Conservation (phyloP, 2,329 filamentous ascomycete species). For the Fusarium sp. region DNA sequence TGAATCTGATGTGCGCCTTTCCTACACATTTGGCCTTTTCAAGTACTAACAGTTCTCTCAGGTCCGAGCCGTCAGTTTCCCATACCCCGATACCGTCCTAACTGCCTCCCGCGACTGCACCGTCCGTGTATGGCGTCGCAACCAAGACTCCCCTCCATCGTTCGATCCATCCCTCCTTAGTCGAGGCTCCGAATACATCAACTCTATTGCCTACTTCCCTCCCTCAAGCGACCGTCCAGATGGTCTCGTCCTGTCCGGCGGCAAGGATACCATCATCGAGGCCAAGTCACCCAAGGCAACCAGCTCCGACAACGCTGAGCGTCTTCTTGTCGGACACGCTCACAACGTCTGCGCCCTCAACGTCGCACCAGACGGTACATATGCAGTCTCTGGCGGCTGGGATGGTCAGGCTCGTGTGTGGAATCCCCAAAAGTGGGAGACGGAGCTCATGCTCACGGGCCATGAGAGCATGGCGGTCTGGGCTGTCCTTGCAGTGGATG, state of each 20-base stretch:
- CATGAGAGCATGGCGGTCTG: constrained; percentile 85
- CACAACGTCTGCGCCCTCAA: constrained; percentile 92
- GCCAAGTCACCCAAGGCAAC: constrained; percentile 78
- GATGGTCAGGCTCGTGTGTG: constrained; percentile 90
- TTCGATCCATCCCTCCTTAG: constrained; percentile 85
- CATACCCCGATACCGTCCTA: constrained; percentile 76
- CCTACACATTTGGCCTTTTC: background rate
- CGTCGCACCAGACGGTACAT: constrained; percentile 76
- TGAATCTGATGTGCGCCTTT: constrained; percentile 84
- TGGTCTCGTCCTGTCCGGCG: constrained; percentile 87
- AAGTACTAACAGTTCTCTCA: constrained; percentile 53
- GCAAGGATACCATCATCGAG: constrained; percentile 93
- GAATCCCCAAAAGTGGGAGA: constrained; percentile 88
- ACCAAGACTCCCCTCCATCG: constrained; percentile 71
- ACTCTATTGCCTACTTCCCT: constrained; percentile 81
- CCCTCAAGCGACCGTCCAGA: constrained; percentile 77
- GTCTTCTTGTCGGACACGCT: constrained; percentile 85
- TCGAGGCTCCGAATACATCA: constrained; percentile 88
- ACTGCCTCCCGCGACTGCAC: constrained; percentile 94
- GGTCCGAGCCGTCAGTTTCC: constrained; percentile 90
- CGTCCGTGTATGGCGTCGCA: constrained; percentile 85
- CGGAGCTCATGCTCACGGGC: constrained; percentile 76
- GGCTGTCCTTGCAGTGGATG: constrained; percentile 88
- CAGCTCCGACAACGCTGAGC: constrained; percentile 82
- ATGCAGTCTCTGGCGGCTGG: constrained; percentile 93